Evolutionary conservation across 106 monocot genomes (phyloP), one percentile per base, ranked within the genome.

Genomic region (Chionographis japonica): DNA sequence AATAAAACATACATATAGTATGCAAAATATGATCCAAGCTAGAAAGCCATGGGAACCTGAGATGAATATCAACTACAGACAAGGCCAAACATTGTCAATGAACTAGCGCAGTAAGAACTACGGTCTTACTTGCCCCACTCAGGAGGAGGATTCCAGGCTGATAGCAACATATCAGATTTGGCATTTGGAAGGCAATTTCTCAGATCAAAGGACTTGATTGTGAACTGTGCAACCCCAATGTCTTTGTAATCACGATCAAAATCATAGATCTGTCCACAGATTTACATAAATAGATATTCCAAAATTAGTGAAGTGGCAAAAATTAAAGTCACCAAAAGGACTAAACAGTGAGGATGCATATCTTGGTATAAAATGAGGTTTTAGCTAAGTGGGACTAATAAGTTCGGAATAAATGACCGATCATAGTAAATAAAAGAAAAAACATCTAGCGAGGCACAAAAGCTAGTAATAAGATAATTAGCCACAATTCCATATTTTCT

Each of bases 231-330:
- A 72, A 87, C 66, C 38, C 98, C 98, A 56, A 93, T 98, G 61
- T 98, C 98, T 79, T 88, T 93, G 68, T 90, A 98, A 81, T 98
- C 98, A 75, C 98, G 92, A 77, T 98, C 93, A 79, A 98, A 98
- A 78, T 98, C 98, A 79, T 90, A 98, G 58, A 87, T 80, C 98
- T 98, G 87, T 59, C 38, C 77, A 52, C 57, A 59, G 5, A 82
- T 43, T 74, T 52, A 75, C 3, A 63, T 27, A 62, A 60, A 57
- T 12, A 41, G 12, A 10, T 16, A 46, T 13, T 50, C 6, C 6
- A 11, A 17, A 40, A 41, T n/a, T 17, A 72, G 38, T 53, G 27
- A 38, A 50, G 36, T 12, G 54, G 40, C 43, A 53, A 49, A 41
- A 9, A 60, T 3, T 37, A 67, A 53, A 19, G 15, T 27, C 10